Percentiles rank a stretch among this genome's conserved stretches.
Evolutionary conservation across 2,329 filamentous ascomycete genomes (phyloP).

Genomic region (Colletotrichum noveboracense): DNA sequence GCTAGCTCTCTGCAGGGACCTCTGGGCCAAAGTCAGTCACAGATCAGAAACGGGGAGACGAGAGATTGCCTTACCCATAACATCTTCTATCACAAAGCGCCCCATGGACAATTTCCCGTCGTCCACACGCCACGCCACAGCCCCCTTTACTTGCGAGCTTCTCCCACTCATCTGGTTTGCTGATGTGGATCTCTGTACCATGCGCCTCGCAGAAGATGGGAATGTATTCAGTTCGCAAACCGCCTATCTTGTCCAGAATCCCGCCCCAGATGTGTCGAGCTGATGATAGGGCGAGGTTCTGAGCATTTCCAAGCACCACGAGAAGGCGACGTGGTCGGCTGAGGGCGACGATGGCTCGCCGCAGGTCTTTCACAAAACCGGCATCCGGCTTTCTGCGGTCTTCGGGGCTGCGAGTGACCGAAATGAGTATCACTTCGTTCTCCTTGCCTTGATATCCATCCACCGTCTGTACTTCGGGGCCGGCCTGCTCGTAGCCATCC

Average conservation of each 20-base stretch:
- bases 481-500: constrained; percentile 26
- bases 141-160: constrained; percentile 12
- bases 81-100: neutral
- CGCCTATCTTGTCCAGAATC: constrained; percentile 48
- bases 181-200: constrained; percentile 52
- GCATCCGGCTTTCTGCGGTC: constrained; percentile 49
- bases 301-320: constrained; percentile 82
- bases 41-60: neutral
- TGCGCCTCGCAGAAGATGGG: constrained; percentile 71
- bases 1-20: neutral
- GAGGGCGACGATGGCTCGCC: constrained; percentile 63
- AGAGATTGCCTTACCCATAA: neutral
- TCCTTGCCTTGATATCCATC: constrained; percentile 93
- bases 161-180: constrained; percentile 58
- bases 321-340: constrained; percentile 79
- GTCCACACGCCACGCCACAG: neutral
- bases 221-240: constrained; percentile 44
- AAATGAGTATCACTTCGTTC: constrained; percentile 82
- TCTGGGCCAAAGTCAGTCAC: neutral
- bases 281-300: constrained; percentile 45
- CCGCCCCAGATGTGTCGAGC: constrained; percentile 51
- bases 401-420: constrained; percentile 75
- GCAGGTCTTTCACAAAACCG: constrained; percentile 74
- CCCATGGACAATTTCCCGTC: neutral
- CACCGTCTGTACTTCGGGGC: constrained; percentile 62